These are phyloP conservation scores for Candida arabinofermentans DNA, from an alignment of 805 yeast genomes.

Conservation along the genomic window DNA sequence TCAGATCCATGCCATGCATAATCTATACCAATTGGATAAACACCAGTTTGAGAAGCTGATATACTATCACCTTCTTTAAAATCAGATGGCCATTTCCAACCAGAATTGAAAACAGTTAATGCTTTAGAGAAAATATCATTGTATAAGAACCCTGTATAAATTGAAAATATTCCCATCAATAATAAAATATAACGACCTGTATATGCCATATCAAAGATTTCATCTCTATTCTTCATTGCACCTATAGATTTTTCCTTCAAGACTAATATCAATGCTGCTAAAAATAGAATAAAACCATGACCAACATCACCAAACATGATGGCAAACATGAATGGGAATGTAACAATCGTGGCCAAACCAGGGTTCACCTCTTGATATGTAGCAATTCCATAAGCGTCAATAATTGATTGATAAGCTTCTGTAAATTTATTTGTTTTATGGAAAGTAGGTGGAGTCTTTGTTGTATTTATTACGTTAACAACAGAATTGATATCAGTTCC, in stretches of 20 bases:
- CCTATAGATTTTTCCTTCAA: conserved; percentile 50
- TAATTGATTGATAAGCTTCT: conserved; percentile 61
- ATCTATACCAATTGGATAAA: conserved; percentile 63
- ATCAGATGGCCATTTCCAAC: conserved; percentile 62
- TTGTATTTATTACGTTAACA: conserved; percentile 58
- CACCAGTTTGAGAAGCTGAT: conserved; percentile 44
- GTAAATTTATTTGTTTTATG: conserved; percentile 70
- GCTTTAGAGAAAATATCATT: conserved; percentile 70
- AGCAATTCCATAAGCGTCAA: conserved; percentile 76
- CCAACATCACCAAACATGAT: conserved; percentile 84
- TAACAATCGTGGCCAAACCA: conserved; percentile 67
- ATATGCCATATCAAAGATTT: conserved; percentile 74
- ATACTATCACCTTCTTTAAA: conserved; percentile 48
- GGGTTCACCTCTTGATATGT: conserved; percentile 74
- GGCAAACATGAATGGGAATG: conserved; percentile 81
- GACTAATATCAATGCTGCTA: conserved; percentile 54
- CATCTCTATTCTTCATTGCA: conserved; percentile 56
- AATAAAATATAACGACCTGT: conserved; percentile 66
- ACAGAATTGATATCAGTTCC: conserved; percentile 45
- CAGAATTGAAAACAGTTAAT: conserved; percentile 61
- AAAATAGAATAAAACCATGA: conserved; percentile 61
- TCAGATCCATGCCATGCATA: conserved; percentile 81
- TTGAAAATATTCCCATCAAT: conserved; percentile 68
- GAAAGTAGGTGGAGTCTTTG: conserved; percentile 66
- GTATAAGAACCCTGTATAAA: conserved; percentile 71